Base-by-base conservation (phyloP, 495 filamentous ascomycete species). In the Aspergillus sclerotiicarbonarius region DNA sequence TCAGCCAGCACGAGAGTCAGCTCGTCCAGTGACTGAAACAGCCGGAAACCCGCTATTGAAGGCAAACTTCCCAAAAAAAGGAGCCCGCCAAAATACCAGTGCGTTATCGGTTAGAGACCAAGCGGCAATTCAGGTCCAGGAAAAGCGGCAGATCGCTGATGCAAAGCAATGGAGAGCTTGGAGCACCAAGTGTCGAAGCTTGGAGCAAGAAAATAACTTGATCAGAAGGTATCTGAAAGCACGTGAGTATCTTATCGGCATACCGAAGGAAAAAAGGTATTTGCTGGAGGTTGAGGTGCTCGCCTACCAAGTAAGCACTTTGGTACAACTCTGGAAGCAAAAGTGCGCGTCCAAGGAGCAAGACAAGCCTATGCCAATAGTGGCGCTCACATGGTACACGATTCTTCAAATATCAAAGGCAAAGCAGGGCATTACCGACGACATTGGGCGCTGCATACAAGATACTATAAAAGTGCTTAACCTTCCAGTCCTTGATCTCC, bases 241-340 rank as follows among this genome's bases (percentile, higher is more conserved):
- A 7, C 73, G 76, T 52, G 77, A 71, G 12, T 81, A 76, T 53
- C 68, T 81, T 5, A 64, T 50, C 8, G 57, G 54, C 9, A 56
- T 79, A 12, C 54, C 65, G 2, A 51, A 62, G 5, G 51, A 57
- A 0, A 71, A 74, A n/a, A 61, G 67, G 8, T 54, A 59, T 0
- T 15, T 46, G 10, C 5, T 70, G 6, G 61, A 68, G 10, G 46
- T 75, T 0, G 82, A 86, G 53, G 63, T 82, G 0, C 54, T 76
- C 6, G 54, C 80, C 2, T 84, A 78, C 56, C 60, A 79, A 46
- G 67, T 82, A 21, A 70, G 75, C 53, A 71, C 71, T 9, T 62
- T 83, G 32, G 54, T 77, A 13, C 57, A 55, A 12, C 59, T 72
- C 5, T 55, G 59, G 64, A 44, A 30, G 20, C 21, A 50, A 7